A percentile compares a stretch with the other conserved stretches of the same genome.
Conservation (phyloP, 345 rosid species). For the Geranium rotundifolium region DNA sequence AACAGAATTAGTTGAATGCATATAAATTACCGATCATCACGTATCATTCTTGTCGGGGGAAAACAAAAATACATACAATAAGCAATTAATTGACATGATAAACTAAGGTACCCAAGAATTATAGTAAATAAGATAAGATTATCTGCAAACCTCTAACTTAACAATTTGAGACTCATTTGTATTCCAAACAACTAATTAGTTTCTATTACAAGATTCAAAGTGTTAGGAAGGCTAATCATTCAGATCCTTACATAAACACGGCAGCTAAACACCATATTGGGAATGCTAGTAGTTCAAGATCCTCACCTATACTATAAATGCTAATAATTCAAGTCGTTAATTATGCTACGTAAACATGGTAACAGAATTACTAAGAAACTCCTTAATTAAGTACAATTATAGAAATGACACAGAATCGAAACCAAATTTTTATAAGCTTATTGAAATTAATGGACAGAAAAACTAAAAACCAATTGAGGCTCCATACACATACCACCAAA, state of each 20-base stretch:
- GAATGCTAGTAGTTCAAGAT: too few species aligned
- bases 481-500: conserved; percentile 45
- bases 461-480: not conserved
- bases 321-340: not conserved
- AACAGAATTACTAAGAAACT: not conserved
- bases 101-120: not conserved
- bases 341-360: not conserved
- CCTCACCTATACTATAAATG: not conserved
- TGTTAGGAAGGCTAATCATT: too few species aligned
- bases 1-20: not conserved
- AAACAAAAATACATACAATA: not conserved
- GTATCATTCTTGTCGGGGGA: not conserved
- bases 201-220: too few species aligned
- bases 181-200: too few species aligned
- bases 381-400: not conserved
- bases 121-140: too few species aligned
- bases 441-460: not conserved
- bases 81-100: not conserved
- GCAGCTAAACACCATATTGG: too few species aligned
- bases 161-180: too few species aligned
- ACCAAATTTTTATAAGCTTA: not conserved
- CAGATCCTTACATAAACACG: too few species aligned
- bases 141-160: too few species aligned
- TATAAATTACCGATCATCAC: not conserved
- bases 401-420: not conserved